These are phyloP conservation scores for Phellopilus nigrolimitatus DNA, from an alignment of 1,284 basidiomycete genomes.

Conservation along the genomic window DNA sequence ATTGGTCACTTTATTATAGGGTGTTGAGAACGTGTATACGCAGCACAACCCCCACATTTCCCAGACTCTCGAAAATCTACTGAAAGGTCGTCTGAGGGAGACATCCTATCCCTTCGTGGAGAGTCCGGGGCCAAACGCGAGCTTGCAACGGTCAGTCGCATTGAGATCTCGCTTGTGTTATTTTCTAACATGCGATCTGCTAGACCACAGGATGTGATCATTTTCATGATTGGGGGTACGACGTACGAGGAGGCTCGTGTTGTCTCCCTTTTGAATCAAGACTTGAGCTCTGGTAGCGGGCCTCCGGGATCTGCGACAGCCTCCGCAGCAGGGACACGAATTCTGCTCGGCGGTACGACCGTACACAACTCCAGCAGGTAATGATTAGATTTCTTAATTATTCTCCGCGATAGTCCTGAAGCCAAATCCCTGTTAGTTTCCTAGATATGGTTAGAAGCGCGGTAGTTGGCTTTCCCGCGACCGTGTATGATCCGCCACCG, in stretches of 20 bases:
- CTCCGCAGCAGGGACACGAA: slow-evolving; percentile 50
- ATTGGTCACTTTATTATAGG: slow-evolving; percentile 57
- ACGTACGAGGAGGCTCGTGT: slow-evolving; percentile 91
- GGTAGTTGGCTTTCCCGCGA: slow-evolving; percentile 53
- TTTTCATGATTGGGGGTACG: slow-evolving; percentile 92
- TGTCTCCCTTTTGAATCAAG: slow-evolving; percentile 82
- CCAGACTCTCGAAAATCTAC: slow-evolving; percentile 86
- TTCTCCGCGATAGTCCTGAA: slow-evolving; percentile 19
- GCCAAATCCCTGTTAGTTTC: no score
- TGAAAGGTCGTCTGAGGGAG: slow-evolving; percentile 85
- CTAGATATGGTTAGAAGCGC: slow-evolving; percentile 70
- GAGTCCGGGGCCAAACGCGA: slow-evolving; percentile 58
- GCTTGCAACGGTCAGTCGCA: slow-evolving; percentile 54
- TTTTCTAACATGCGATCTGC: neutral
- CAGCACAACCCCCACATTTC: slow-evolving; percentile 94
- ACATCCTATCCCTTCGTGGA: slow-evolving; percentile 89
- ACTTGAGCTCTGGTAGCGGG: slow-evolving; percentile 39
- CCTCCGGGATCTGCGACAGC: slow-evolving; percentile 41
- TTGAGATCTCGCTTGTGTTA: neutral
- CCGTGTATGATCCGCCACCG: slow-evolving; percentile 66
- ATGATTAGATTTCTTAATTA: slow-evolving; percentile 23
- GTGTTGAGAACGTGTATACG: slow-evolving; percentile 99
- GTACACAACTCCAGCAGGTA: slow-evolving; percentile 91
- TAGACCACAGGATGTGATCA: slow-evolving; percentile 90
- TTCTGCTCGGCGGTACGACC: slow-evolving; percentile 88